A percentile compares a stretch with the other conserved stretches of the same genome.
Conservation (phyloP, 2,329 filamentous ascomycete genomes). For the Simplicillium aogashimaense region DNA sequence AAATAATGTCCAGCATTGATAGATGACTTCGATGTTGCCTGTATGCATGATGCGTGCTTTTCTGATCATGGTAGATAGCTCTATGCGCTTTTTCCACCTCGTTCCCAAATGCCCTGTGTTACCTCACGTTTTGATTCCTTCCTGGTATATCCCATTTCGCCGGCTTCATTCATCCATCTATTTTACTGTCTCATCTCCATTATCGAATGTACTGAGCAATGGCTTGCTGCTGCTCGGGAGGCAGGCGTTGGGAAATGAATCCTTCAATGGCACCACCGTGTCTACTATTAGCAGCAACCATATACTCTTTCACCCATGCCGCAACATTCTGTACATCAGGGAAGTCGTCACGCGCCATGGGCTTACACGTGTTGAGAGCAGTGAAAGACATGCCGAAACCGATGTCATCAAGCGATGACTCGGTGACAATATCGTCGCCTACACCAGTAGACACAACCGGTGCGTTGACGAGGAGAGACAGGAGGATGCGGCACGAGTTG, state of each 20-base stretch:
- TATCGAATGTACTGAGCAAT: constrained; percentile 41
- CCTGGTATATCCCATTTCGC: neutral
- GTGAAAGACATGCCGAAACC: constrained; percentile 94
- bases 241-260: constrained; percentile 64
- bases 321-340: constrained; percentile 73
- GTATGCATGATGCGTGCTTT: too few relatives aligned
- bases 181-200: constrained; percentile 1
- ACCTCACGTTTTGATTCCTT: constrained; percentile 1
- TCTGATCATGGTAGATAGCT: too few relatives aligned
- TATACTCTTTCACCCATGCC: constrained; percentile 73
- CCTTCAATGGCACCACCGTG: constrained; percentile 60
- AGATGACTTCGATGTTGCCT: too few relatives aligned
- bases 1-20: too few relatives aligned
- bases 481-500: constrained; percentile 78
- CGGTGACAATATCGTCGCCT: constrained; percentile 68
- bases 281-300: constrained; percentile 67
- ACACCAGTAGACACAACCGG: constrained; percentile 55
- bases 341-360: constrained; percentile 66
- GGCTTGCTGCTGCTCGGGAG: constrained; percentile 46
- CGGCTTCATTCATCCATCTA: too few relatives aligned
- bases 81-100: too few relatives aligned
- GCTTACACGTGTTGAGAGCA: constrained; percentile 81
- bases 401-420: constrained; percentile 89
- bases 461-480: constrained; percentile 83
- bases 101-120: neutral